These are phyloP conservation scores for Vitis cinerea DNA, from an alignment of 164 flowering plant species.

Conservation along the genomic window DNA sequence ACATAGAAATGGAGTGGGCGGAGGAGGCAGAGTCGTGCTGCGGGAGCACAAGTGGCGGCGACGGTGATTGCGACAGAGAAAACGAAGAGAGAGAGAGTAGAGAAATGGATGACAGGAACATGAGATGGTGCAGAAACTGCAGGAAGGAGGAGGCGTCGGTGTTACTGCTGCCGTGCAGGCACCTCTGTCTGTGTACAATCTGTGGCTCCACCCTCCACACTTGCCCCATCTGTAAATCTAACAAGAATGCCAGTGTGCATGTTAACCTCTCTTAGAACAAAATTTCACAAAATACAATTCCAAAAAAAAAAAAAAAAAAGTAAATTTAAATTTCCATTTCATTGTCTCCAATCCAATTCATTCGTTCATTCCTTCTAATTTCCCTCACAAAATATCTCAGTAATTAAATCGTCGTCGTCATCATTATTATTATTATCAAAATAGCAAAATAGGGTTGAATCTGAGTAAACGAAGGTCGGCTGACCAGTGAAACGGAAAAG, in stretches of 20 bases:
- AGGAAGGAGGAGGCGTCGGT: conserved; percentile 38
- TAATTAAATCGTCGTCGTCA: no score
- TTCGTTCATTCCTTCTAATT: no score
- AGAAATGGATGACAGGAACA: no score
- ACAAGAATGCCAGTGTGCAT: conserved; percentile 47
- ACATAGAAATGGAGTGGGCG: neutral
- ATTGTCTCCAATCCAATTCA: no score
- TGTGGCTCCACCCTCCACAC: conserved; percentile 47
- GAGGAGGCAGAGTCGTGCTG: conserved; percentile 2
- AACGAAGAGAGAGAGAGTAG: neutral
- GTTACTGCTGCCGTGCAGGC: conserved; percentile 66
- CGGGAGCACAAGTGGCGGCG: neutral
- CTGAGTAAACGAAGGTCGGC: conserved; percentile 7
- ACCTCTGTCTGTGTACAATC: conserved; percentile 50
- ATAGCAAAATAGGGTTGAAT: no score
- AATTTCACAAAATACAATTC: neutral
- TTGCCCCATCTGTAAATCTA: conserved; percentile 62
- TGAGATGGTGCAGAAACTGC: conserved; percentile 27
- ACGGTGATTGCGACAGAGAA: neutral
- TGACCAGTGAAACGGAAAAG: conserved; percentile 21
- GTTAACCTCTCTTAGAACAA: conserved; percentile 34
- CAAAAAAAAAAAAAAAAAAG: neutral
- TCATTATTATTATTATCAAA: no score
- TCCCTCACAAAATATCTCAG: no score
- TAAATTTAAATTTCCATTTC: no score